Percentiles rank a stretch among this genome's conserved stretches.
Evolutionary conservation across 228 moss, liverwort and hornwort species (phyloP).

Genomic region (Sphagnum fallax): DNA sequence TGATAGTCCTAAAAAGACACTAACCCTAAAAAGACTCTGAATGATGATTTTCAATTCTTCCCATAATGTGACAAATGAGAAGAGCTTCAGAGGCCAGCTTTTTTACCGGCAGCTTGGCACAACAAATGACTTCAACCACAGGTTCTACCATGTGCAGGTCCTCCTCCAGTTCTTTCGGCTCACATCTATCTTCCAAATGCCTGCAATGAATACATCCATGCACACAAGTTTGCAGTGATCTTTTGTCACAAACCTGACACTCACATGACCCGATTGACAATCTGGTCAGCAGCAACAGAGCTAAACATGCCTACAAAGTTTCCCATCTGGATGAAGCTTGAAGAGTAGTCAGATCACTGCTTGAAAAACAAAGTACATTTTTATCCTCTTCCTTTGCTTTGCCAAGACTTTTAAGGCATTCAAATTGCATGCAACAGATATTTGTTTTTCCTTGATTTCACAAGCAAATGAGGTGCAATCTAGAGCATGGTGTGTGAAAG

Average conservation of each 20-base stretch:
- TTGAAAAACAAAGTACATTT: not conserved
- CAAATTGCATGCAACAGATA: not conserved
- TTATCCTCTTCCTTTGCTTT: not conserved
- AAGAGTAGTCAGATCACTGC: not conserved
- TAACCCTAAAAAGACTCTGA: not conserved
- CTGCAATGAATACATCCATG: conserved; percentile 17
- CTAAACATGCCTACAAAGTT: not conserved
- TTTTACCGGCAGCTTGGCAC: conserved; percentile 42
- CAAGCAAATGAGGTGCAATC: not conserved
- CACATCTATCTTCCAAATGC: conserved; percentile 34
- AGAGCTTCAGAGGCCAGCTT: not conserved
- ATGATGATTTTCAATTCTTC: not conserved
- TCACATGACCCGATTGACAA: not conserved
- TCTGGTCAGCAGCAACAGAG: conserved; percentile 3
- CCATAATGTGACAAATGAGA: not conserved
- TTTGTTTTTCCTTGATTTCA: not conserved
- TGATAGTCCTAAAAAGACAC: not conserved
- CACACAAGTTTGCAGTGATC: not conserved
- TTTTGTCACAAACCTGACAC: too few species aligned
- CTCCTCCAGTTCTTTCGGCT: conserved; percentile 21
- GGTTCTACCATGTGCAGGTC: conserved; percentile 42
- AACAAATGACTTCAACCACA: conserved; percentile 49
- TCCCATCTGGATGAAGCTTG: not conserved
- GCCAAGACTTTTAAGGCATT: not conserved
- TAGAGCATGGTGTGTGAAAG: not conserved